phyloP scores from a whole-genome alignment of 495 filamentous ascomycete species.

The Penicillium nucicola region DNA sequence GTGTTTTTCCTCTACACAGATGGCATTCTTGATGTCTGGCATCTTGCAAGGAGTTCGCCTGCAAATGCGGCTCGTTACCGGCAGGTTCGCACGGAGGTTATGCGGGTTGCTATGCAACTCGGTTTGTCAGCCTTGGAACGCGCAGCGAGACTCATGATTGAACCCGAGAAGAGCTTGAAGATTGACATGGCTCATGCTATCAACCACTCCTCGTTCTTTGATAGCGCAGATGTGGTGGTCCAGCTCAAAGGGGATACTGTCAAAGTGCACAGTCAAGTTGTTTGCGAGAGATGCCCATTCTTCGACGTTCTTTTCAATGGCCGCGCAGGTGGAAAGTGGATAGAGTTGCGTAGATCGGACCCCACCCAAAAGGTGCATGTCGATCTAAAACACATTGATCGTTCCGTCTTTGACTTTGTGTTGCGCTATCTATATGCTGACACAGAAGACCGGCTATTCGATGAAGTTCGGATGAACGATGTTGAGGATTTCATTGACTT shows the following conservation, averaged over 20 bases:
- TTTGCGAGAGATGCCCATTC: constrained; percentile 87
- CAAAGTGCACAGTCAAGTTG: constrained; percentile 67
- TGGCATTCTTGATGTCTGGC: constrained; percentile 79
- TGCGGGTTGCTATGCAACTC: constrained; percentile 69
- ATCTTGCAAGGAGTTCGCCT: constrained; percentile 58
- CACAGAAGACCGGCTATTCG: constrained; percentile 74
- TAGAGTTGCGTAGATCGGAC: constrained; percentile 60
- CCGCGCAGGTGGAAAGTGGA: constrained; percentile 77
- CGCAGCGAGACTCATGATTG: constrained; percentile 68
- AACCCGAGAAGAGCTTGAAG: constrained; percentile 59
- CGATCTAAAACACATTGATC: constrained; percentile 77
- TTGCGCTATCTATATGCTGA: constrained; percentile 83
- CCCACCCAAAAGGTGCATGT: constrained; percentile 61
- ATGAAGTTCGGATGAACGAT: constrained; percentile 64
- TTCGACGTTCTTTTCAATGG: constrained; percentile 88
- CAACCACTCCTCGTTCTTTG: constrained; percentile 64
- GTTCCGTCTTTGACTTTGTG: constrained; percentile 70
- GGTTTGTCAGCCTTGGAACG: constrained; percentile 67
- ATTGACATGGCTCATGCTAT: constrained; percentile 66
- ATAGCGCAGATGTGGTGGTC: constrained; percentile 70
- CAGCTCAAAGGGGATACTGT: constrained; percentile 68
- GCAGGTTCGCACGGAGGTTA: constrained; percentile 75
- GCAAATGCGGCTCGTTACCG: constrained; percentile 66
- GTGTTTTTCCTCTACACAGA: constrained; percentile 81
- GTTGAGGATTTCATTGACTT: constrained; percentile 83